Base-by-base conservation (phyloP, 2,329 filamentous ascomycete genomes). In the Davidsoniella australis region DNA sequence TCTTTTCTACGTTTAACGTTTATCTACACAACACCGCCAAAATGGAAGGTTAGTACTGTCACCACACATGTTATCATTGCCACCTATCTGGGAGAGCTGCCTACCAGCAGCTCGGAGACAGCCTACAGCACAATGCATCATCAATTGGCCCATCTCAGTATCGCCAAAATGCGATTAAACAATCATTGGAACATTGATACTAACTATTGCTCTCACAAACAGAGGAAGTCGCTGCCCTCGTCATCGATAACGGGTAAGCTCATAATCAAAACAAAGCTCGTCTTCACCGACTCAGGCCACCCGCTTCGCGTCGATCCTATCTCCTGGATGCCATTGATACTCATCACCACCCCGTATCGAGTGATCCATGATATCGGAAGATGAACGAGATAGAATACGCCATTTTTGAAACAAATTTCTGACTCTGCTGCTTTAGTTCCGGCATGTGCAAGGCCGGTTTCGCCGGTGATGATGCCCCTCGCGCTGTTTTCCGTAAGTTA, bases 371-470 rank as follows among this genome's bases (percentile, higher is more conserved):
- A 43, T n/a, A 40, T 9, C 24, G 16, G 12, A 10, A 10, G 45
- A 49, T 39, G 43, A 23, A 9, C 2, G 14, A 7, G 41, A 14
- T 40, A 49, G 4, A 17, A n/a, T n/a, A 38, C 26, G 9, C 3
- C 16, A 16, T 16, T 43, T 45, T 45, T 14, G 41, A 24, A 37
- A 38, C 17, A 10, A 23, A 5, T 49, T 55, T 50, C 45, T 41
- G 38, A 45, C 10, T 53, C 47, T 43, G 43, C 24, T 40, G 23
- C 48, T 41, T 57, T 69, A 96, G 89, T 82, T 96, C 91, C 73
- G 91, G 91, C 81, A 96, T 98, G 91, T 98, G 91, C 78, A 98
- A 98, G 80, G 91, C 91, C 83, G 91, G 91, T 88, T 98, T 98
- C 75, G 91, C 91, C 78, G 91, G 91, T 87, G 91, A 98, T 68